Base-by-base conservation (phyloP, 192 early-diverging fungal species). In the Dissophora ornata region DNA sequence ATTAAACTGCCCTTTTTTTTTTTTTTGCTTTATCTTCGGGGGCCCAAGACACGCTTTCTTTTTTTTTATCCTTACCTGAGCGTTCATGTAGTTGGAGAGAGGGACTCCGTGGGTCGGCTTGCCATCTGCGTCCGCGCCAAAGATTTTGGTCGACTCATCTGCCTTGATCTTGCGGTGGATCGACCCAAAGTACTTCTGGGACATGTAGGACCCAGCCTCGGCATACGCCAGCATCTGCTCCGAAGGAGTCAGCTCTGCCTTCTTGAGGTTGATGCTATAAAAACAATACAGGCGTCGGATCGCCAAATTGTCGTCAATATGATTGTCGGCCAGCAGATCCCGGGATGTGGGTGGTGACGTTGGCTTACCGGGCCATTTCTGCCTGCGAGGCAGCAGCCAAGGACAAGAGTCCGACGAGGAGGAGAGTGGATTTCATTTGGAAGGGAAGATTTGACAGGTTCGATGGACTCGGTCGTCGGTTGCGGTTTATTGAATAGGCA, bases 71-170 rank as follows among this genome's bases (percentile, higher is more conserved):
- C 36, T 51, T 77, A 87, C 87, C 79, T 93, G 91, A 7, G 95
- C 97, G 64, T 99, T 97, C 94, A 94, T 91, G 79, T 89, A 96
- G 85, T 97, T 93, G 55, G 93, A 90, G 33, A 95, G 84, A 15
- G 95, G 94, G 30, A 95, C 87, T 44, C 91, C 92, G 36, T 89
- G 88, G 6, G 84, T 55, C 11, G 84, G 80, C 6, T 71, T 80
- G 62, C 88, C 88, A 38, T 86, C 81, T 22, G 78, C 74, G 73
- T 88, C 85, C 7, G 75, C 29, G 33, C 82, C 65, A 56, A 92
- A 81, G 29, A 85, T 55, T 38, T 62, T 56, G 32, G 49, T 69
- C 25, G 62, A 64, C 49, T 71, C 44, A 56, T 77, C 73, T 28
- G 57, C 45, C 57, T 87, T 82, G 46, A 84, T 59, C 40, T 69